Percentiles rank a stretch among this genome's conserved stretches.
phyloP scores from a whole-genome alignment of 768 basidiomycete genomes.

The Lentinula guzmanii region DNA sequence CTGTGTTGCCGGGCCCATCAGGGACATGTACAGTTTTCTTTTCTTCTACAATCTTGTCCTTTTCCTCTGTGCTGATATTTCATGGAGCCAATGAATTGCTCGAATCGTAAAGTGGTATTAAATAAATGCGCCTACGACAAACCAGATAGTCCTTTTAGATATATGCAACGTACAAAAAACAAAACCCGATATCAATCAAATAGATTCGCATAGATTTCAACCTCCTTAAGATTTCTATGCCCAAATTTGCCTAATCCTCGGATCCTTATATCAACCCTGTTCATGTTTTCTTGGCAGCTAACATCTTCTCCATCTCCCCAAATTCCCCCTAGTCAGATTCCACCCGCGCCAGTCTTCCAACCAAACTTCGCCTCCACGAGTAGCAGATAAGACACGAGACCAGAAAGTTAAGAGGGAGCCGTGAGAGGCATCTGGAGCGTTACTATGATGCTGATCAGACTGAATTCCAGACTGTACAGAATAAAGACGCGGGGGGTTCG shows the following conservation, averaged over 20 bases:
- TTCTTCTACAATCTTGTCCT: neutral
- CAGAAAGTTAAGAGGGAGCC: constrained; percentile 25
- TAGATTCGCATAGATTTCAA: too few relatives aligned
- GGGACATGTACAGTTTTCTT: neutral
- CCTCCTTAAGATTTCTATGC: too few relatives aligned
- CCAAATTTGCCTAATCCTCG: too few relatives aligned
- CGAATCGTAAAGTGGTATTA: too few relatives aligned
- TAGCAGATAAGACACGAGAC: constrained; percentile 41
- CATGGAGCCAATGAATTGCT: neutral
- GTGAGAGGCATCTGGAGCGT: neutral
- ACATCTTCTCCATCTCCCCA: constrained; percentile 17
- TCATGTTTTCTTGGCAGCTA: neutral
- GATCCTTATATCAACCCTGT: too few relatives aligned
- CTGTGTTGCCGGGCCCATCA: neutral
- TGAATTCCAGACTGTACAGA: neutral
- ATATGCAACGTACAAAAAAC: too few relatives aligned
- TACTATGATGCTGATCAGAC: neutral
- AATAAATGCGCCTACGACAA: too few relatives aligned
- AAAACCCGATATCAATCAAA: too few relatives aligned
- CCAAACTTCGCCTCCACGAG: constrained; percentile 50
- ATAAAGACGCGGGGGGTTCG: neutral
- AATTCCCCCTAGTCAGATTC: constrained; percentile 44
- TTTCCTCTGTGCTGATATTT: neutral
- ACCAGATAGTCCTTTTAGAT: too few relatives aligned
- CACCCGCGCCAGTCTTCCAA: constrained; percentile 60